Conservation (phyloP, 148 eudicot species). For the Nepenthes mirabilis region DNA sequence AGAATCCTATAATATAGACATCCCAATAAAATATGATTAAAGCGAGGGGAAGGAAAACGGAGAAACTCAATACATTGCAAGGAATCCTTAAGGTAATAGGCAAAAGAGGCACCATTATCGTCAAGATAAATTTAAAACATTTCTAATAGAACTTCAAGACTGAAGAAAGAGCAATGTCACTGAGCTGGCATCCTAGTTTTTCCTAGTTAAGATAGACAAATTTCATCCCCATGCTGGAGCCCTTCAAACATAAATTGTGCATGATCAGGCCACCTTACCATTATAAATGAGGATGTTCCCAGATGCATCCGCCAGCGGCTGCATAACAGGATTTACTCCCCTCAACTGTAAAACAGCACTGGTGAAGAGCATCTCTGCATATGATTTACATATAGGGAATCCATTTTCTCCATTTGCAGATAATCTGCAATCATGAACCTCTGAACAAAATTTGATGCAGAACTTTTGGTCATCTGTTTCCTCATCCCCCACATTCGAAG, state of each 20-base stretch:
- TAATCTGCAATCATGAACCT: slow-evolving; percentile 2
- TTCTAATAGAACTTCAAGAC: too few relatives aligned
- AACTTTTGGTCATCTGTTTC: slow-evolving; percentile 8
- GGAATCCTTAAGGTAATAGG: too few relatives aligned
- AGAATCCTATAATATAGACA: background rate
- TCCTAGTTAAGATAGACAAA: background rate
- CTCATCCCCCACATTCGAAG: slow-evolving; percentile 14
- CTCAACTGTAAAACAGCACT: slow-evolving; percentile 86
- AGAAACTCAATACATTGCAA: too few relatives aligned
- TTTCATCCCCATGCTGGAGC: background rate
- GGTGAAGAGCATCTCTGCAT: slow-evolving; percentile 42
- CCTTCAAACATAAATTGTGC: background rate
- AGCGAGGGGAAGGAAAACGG: too few relatives aligned
- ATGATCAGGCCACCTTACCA: slow-evolving; percentile 24
- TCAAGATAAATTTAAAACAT: too few relatives aligned
- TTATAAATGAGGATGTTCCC: slow-evolving; percentile 84
- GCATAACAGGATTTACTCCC: slow-evolving; percentile 49
- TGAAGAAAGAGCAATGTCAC: background rate
- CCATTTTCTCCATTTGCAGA: slow-evolving; percentile 16
- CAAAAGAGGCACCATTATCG: too few relatives aligned
- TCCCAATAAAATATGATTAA: too few relatives aligned
- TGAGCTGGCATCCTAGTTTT: background rate
- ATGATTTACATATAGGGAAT: slow-evolving; percentile 6
- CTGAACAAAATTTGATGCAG: slow-evolving; percentile 1
- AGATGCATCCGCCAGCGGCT: slow-evolving; percentile 58